Evolutionary conservation across 202 grass and related monocot genomes (phyloP).

Genomic region (Dendrocalamus latiflorus): DNA sequence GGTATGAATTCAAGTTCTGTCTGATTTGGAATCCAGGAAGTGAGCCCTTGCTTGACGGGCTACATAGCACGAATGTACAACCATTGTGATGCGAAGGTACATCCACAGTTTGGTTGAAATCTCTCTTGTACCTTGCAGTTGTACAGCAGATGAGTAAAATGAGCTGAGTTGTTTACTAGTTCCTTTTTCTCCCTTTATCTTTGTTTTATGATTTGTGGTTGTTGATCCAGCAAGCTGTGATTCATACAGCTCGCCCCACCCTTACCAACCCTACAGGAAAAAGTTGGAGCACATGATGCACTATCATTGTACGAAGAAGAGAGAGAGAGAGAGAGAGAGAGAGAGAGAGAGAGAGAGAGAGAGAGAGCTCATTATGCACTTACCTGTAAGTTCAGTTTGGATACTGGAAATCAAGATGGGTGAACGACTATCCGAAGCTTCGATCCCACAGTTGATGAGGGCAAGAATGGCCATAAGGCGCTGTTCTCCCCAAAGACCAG

Average conservation of each 20-base stretch:
- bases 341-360: too few relatives aligned
- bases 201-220: conserved; percentile 20
- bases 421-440: neutral
- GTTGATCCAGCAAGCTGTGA: neutral
- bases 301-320: neutral
- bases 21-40: neutral
- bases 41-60: neutral
- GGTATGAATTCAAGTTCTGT: neutral
- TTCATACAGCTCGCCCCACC: neutral
- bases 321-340: neutral
- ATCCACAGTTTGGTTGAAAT: neutral
- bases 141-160: neutral
- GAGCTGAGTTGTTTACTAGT: neutral
- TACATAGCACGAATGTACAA: too few relatives aligned
- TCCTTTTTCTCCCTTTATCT: neutral
- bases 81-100: neutral
- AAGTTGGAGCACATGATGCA: neutral
- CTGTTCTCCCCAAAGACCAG: too few relatives aligned
- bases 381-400: neutral
- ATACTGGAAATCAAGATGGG: neutral
- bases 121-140: neutral
- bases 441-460: too few relatives aligned
- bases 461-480: too few relatives aligned
- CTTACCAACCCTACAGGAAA: neutral
- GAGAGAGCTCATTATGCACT: neutral